A percentile compares a stretch with the other conserved stretches of the same genome.
phyloP scores from a whole-genome alignment of 768 basidiomycete genomes.

The Tephrocybe rancida region DNA sequence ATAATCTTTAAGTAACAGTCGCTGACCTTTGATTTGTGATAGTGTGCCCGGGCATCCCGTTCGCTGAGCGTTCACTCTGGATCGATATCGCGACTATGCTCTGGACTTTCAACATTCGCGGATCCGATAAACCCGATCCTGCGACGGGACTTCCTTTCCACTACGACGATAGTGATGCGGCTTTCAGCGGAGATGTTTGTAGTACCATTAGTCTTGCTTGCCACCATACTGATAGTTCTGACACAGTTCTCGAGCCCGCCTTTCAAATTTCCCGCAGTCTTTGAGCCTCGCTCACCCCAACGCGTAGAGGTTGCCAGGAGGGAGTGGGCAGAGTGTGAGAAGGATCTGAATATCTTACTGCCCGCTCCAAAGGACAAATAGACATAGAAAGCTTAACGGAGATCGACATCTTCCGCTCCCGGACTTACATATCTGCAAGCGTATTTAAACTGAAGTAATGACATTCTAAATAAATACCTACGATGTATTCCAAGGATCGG shows the following conservation, averaged over 20 bases:
- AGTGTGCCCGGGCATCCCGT: conserved; percentile 1
- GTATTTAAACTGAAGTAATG: no score
- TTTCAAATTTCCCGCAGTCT: background rate
- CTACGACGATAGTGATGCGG: background rate
- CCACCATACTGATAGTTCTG: no score
- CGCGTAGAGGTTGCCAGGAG: background rate
- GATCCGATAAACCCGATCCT: background rate
- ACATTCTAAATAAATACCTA: no score
- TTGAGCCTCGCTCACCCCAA: conserved; percentile 1
- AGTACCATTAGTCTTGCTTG: background rate
- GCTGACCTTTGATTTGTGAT: no score
- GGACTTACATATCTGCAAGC: no score
- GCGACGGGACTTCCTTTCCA: background rate
- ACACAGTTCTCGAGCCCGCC: background rate
- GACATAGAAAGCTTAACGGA: background rate
- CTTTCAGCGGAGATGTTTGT: background rate
- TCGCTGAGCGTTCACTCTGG: conserved; percentile 3
- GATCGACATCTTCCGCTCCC: no score
- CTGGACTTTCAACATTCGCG: conserved; percentile 3
- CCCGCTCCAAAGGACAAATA: background rate
- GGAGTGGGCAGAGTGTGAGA: conserved; percentile 3
- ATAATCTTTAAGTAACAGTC: no score
- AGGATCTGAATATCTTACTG: background rate
- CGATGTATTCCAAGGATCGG: no score
- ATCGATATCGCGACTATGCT: conserved; percentile 3